Base-by-base conservation (phyloP, 495 filamentous ascomycete genomes). In the Gamarada debralockiae region DNA sequence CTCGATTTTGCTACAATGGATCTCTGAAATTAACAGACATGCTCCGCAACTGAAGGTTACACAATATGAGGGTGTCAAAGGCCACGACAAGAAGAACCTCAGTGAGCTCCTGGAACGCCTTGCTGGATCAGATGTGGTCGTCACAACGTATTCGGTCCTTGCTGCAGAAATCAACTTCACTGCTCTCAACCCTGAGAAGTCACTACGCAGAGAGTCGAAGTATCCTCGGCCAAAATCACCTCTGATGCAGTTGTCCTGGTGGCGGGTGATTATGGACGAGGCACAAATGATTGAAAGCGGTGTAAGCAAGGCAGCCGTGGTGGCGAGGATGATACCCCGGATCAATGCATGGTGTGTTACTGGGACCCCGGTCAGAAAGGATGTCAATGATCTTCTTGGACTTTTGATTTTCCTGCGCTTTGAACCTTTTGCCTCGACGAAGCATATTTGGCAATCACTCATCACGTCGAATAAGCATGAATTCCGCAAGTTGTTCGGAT, bases 261-360 rank as follows among this genome's bases (percentile, higher is more conserved):
- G 91, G 90, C 79, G 93, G 24, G 82, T 96, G 2, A 92, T 90
- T 54, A 78, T 97, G 2, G 93, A 98, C 63, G 93, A 97, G 67
- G 93, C 91, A 2, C 93, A 98, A 64, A 96, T 96, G 87, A 79
- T 97, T 29, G 92, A 96, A 51, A 90, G 80, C 55, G 90, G 89
- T 44, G 81, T 92, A 7, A 92, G 82, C 63, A 85, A 87, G 51
- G 88, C 92, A 14, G 90, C 93, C 2, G 80, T 77, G 55, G 79
- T 96, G 27, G 91, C 92, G 15, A 75, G 83, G 22, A 67, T 83
- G 18, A 88, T 98, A 54, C 90, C 92, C 48, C 77, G 92, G 21
- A 65, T 87, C 53, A 92, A 93, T 68, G 82, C 90, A 9, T 97
- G 93, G 93, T 89, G 82, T 22, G 82, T 98, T n/a, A 90, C 90